Base-by-base conservation (phyloP, 768 basidiomycete genomes). In the Macrocybe gigantea region DNA sequence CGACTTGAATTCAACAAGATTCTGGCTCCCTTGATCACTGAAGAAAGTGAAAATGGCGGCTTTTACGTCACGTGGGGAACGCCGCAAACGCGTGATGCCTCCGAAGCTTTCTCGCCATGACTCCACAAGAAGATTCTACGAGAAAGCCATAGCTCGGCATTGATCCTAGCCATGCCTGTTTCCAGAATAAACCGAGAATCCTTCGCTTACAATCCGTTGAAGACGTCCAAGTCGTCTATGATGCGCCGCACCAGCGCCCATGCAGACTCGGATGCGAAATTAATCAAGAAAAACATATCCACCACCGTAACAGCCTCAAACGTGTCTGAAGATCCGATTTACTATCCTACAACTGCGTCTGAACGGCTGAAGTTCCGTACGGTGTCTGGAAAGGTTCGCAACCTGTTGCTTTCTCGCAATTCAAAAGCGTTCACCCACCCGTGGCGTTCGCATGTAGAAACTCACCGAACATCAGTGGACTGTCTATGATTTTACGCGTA, bases 401-500 rank as follows among this genome's bases (percentile, higher is more conserved):
- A 13, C 12, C 41, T 14, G 10, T 22, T 7, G 29, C 6, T 13
- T 6, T n/a, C 13, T 12, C 36, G 33, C 40, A 31, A 14, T 35
- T 8, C 10, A 41, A 29, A 37, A 31, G 30, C 12, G 12, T 14
- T 42, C 31, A 49, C 38, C 41, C 37, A 10, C 33, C 12, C 33
- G 7, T 38, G n/a, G 38, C 39, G 7, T 22, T 13, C 30, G 43
- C 38, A 14, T 29, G n/a, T 52, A 82, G 80, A 64, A 59, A 44
- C 43, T 82, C 31, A 77, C 79, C 22, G 53, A 64, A 2, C 72
- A 81, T 56, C 78, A 77, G 51, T 83, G 80, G 81, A 73, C 68
- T 7, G 78, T 82, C 0, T 83, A 83, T 45, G 81, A 83, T 55
- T 74, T 74, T 49, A 57, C 69, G 5, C 55, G 62, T 36, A 71